These are phyloP conservation scores for Vachellia collinsii DNA, from an alignment of 306 rosid species.

Conservation along the genomic window DNA sequence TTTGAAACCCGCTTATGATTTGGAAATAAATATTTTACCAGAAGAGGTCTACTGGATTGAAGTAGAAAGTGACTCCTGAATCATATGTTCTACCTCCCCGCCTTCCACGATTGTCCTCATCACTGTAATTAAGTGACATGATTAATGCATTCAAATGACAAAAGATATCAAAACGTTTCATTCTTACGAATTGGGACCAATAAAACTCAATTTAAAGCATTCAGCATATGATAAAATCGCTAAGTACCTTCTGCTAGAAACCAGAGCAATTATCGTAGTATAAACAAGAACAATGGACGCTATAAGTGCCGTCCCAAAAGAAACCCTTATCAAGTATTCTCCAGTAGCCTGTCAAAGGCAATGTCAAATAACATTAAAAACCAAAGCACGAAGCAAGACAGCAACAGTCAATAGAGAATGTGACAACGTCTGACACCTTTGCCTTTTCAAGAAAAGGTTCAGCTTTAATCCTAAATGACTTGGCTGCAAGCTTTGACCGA, in stretches of 20 bases:
- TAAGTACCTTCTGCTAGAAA: slow-evolving; percentile 79
- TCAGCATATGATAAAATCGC: slow-evolving; percentile 6
- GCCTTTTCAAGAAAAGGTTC: slow-evolving; percentile 84
- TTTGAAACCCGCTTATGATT: slow-evolving; percentile 15
- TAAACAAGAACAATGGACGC: slow-evolving; percentile 94
- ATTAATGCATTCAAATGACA: slow-evolving; percentile 34
- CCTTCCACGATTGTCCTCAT: slow-evolving; percentile 90
- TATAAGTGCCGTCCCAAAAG: slow-evolving; percentile 93
- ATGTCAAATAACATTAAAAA: slow-evolving; percentile 17
- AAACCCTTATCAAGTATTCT: slow-evolving; percentile 88
- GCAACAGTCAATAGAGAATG: slow-evolving; percentile 27
- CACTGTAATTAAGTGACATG: slow-evolving; percentile 56
- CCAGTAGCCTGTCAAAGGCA: slow-evolving; percentile 66
- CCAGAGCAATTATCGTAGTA: slow-evolving; percentile 86
- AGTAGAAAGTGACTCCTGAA: slow-evolving; percentile 76
- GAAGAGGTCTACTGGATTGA: slow-evolving; percentile 78
- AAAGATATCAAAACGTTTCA: slow-evolving; percentile 3
- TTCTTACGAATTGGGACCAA: background rate
- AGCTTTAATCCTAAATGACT: slow-evolving; percentile 75
- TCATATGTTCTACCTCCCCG: slow-evolving; percentile 87
- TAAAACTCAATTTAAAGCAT: background rate
- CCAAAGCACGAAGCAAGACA: slow-evolving; percentile 25
- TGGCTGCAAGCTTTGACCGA: slow-evolving; percentile 78
- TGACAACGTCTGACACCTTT: slow-evolving; percentile 55
- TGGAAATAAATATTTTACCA: slow-evolving; percentile 56